These are phyloP conservation scores for Cladobotryum protrusum DNA, from an alignment of 2,329 filamentous ascomycete genomes.

Conservation along the genomic window DNA sequence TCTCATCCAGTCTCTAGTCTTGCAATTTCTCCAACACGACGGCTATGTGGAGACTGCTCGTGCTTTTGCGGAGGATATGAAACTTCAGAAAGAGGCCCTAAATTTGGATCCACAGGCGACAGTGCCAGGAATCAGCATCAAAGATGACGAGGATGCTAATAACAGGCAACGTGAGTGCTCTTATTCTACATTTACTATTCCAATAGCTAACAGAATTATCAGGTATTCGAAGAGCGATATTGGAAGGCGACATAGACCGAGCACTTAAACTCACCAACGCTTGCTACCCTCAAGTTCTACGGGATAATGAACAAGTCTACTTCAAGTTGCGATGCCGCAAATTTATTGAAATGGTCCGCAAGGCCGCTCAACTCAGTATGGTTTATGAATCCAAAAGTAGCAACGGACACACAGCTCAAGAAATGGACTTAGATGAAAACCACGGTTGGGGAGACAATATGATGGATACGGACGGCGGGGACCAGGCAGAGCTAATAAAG, in stretches of 20 bases:
- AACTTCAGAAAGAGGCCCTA: conserved; percentile 64
- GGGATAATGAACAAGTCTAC: conserved; percentile 74
- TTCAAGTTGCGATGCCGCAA: conserved; percentile 86
- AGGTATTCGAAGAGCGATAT: conserved; percentile 81
- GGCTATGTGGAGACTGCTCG: conserved; percentile 91
- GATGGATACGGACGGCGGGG: conserved; percentile 45
- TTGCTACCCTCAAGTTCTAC: conserved; percentile 75
- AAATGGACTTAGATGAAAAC: conserved; percentile 50
- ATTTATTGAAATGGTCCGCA: conserved; percentile 90
- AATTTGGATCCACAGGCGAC: conserved; percentile 48
- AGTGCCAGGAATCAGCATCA: conserved; percentile 57
- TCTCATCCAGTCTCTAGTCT: conserved; percentile 71
- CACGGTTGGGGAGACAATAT: conserved; percentile 40
- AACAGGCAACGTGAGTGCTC: conserved; percentile 68
- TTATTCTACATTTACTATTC: not conserved
- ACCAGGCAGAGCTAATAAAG: conserved; percentile 29
- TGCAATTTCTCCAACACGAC: conserved; percentile 89
- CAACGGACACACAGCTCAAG: conserved; percentile 40
- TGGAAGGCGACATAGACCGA: conserved; percentile 87
- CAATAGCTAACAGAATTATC: conserved; percentile 13
- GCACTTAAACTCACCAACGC: conserved; percentile 75
- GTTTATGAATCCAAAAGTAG: conserved; percentile 37
- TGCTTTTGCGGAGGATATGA: conserved; percentile 79
- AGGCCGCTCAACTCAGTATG: conserved; percentile 58
- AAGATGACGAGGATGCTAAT: conserved; percentile 79